Evolutionary conservation across 441 rosid species (phyloP).

Genomic region (Populus tomentosa): DNA sequence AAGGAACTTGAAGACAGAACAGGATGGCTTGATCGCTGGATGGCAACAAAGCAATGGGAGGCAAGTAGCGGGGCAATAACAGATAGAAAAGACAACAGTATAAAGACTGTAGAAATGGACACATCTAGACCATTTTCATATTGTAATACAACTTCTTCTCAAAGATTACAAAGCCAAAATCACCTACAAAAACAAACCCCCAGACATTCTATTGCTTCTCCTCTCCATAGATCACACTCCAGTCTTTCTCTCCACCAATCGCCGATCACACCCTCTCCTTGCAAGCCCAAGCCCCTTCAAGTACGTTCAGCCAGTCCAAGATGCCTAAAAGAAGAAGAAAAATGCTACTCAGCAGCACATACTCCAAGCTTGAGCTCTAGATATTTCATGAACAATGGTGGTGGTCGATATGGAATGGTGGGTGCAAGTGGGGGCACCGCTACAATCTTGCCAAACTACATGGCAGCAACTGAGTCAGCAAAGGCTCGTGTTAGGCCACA

Average conservation of each 20-base stretch:
- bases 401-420: conserved; percentile 30
- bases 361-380: conserved; percentile 85
- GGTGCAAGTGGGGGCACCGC: conserved; percentile 17
- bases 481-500: conserved; percentile 66
- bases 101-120: conserved; percentile 84
- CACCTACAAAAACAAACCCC: conserved; percentile 21
- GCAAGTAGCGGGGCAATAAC: conserved; percentile 42
- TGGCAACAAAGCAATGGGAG: conserved; percentile 73
- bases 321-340: conserved; percentile 50
- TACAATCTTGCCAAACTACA: conserved; percentile 72
- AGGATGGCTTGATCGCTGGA: conserved; percentile 73
- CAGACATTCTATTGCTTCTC: conserved; percentile 44
- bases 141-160: conserved; percentile 34
- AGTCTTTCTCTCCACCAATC: conserved; percentile 38
- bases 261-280: conserved; percentile 74
- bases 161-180: conserved; percentile 32
- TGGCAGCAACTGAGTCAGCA: conserved; percentile 36
- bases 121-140: conserved; percentile 62
- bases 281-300: conserved; percentile 60
- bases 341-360: conserved; percentile 51
- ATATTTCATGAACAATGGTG: conserved; percentile 42
- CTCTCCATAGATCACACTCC: conserved; percentile 56
- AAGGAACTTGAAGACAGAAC: conserved; percentile 53
- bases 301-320: conserved; percentile 84
- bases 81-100: conserved; percentile 51